phyloP scores from a whole-genome alignment of 371 early-diverging fungal genomes.

The Mortierella sp. region DNA sequence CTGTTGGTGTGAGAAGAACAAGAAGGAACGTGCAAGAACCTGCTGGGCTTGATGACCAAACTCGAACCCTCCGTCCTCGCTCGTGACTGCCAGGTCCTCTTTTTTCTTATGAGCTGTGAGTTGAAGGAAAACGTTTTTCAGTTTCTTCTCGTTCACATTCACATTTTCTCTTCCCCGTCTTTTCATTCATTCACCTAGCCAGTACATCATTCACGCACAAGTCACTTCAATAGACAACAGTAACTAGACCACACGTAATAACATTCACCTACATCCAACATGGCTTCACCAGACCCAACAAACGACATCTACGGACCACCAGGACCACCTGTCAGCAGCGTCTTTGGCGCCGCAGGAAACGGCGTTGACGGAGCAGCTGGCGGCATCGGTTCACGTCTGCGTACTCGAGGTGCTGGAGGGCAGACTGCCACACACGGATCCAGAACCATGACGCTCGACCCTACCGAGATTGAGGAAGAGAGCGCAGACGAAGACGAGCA shows the following conservation, averaged over 20 bases:
- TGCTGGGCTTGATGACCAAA: neutral
- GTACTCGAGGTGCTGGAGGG: constrained; percentile 27
- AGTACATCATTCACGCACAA: neutral
- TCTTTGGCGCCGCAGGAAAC: constrained; percentile 1
- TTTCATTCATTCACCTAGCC: neutral
- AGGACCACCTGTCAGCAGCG: constrained; percentile 19
- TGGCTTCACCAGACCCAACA: constrained; percentile 26
- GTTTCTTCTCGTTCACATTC: neutral
- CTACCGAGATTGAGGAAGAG: constrained; percentile 34
- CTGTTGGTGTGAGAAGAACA: neutral
- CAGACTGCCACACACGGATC: constrained; percentile 53
- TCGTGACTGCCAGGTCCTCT: constrained; percentile 1
- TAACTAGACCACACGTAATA: neutral
- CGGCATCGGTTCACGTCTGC: constrained; percentile 12
- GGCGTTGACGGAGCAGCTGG: neutral
- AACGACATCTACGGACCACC: constrained; percentile 42
- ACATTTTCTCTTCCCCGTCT: neutral
- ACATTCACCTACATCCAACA: neutral
- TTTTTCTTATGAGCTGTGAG: neutral
- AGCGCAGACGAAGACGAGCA: constrained; percentile 41
- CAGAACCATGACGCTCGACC: constrained; percentile 49
- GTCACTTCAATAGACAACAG: neutral
- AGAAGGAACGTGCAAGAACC: neutral
- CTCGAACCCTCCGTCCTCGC: neutral
- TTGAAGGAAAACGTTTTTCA: neutral